Base-by-base conservation (phyloP, 2,329 filamentous ascomycete species). In the Colletotrichum sp. region DNA sequence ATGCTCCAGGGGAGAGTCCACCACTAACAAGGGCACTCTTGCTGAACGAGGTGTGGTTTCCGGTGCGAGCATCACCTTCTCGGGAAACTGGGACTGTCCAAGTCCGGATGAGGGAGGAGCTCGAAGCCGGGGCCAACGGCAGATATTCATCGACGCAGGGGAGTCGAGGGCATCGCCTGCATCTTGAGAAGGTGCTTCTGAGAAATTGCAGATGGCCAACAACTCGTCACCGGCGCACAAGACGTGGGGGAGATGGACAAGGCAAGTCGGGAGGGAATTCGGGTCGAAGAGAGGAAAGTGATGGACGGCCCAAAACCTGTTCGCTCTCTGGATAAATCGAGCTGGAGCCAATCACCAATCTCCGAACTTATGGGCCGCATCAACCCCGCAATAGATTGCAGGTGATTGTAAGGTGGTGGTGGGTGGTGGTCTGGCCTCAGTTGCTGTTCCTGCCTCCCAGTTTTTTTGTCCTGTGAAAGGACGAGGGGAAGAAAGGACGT, bases 371-470 rank as follows among this genome's bases (percentile, higher is more conserved):
- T 64, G 26, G 64, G 59, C 34, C 36, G 63, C 59, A 52, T 73
- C 64, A 69, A 60, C 64, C 73, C 73, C 73, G 59, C 73, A 73
- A 52, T 60, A 44, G 63, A 44, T 67, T 72, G 55, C 68, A 52
- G 63, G 18, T 36, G 32, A 34, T 44, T 34, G 18, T 72, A 12
- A 52, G 68, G 64, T 59, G 65, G 67, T 70, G 28, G 21, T 36
- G 34, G 44, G 26, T 59, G 30, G 34, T 67, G 44, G 18, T 32
- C 21, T 59, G 62, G 24, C 28, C 62, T 64, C n/a, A 36, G n/a
- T 9, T 21, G 60, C 60, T 39, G 36, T 60, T 52, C 62, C 70
- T 67, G 63, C 32, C 52, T 52, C 26, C 26, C 52, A 36, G 18
- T 39, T 71, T 36, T 57, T 57, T 30, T 55, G n/a, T 10, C n/a